Percentiles rank a stretch among this genome's conserved stretches.
Evolutionary conservation across 179 eudicot species (phyloP).

Genomic region (Monotropa hypopitys): DNA sequence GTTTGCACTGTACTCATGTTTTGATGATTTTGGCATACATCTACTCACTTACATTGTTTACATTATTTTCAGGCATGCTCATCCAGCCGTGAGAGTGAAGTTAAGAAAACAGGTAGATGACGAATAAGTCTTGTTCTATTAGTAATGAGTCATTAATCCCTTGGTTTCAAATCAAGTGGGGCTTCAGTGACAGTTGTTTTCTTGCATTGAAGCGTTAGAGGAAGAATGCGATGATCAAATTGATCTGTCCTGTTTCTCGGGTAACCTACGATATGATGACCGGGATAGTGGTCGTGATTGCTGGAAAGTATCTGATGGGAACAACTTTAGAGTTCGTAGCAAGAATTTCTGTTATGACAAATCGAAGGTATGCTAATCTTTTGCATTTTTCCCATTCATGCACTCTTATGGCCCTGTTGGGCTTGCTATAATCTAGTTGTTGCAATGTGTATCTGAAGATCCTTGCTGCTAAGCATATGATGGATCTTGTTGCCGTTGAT

Average conservation of each 20-base stretch:
- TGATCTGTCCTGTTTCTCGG: slow-evolving; percentile 79
- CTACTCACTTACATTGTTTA: slow-evolving; percentile 8
- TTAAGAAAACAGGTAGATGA: slow-evolving; percentile 44
- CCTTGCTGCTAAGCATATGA: slow-evolving; percentile 77
- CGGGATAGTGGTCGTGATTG: slow-evolving; percentile 78
- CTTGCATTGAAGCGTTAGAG: slow-evolving; percentile 37
- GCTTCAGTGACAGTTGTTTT: slow-evolving; percentile 13
- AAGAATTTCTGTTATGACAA: slow-evolving; percentile 64
- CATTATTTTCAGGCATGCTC: slow-evolving; percentile 40
- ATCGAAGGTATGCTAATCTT: slow-evolving; percentile 40
- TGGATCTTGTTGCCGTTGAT: slow-evolving; percentile 99
- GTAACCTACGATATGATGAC: slow-evolving; percentile 67
- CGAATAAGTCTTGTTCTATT: neutral
- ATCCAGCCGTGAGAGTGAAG: slow-evolving; percentile 42
- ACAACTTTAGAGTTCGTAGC: slow-evolving; percentile 94
- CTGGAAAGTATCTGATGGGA: slow-evolving; percentile 87
- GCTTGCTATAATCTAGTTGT: slow-evolving; percentile 11
- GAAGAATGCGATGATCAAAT: slow-evolving; percentile 55
- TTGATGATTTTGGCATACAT: neutral
- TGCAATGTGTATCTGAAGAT: slow-evolving; percentile 24
- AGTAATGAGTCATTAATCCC: neutral
- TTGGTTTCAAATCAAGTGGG: slow-evolving; percentile 1
- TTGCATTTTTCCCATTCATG: slow-evolving; percentile 1
- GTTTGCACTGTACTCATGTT: slow-evolving; percentile 21
- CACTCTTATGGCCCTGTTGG: neutral